phyloP scores from a whole-genome alignment of 169 alveolate genomes.

The Cryptosporidium felis region DNA sequence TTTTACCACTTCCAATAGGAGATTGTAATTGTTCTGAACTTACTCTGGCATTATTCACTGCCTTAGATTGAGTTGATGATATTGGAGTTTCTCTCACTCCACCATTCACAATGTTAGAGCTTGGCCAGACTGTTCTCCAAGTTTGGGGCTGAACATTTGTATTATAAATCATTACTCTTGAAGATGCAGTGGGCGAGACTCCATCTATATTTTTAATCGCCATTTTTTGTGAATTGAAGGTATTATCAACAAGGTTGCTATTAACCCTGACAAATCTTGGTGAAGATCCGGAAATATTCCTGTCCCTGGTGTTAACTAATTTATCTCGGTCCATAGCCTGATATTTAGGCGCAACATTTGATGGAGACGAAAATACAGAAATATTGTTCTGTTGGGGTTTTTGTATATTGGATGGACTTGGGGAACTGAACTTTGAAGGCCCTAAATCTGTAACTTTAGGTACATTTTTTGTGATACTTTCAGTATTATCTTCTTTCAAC shows the following conservation, averaged over 20 bases:
- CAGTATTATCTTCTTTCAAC: too few relatives aligned
- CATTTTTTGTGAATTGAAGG: conserved; percentile 2
- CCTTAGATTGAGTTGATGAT: background rate
- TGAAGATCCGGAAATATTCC: conserved; percentile 32
- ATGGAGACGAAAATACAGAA: conserved; percentile 3
- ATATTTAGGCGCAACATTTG: too few relatives aligned
- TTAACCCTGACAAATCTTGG: conserved; percentile 54
- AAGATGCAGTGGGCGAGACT: background rate
- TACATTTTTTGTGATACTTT: too few relatives aligned
- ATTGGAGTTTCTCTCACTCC: conserved; percentile 13
- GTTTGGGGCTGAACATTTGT: conserved; percentile 11
- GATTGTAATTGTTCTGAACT: background rate
- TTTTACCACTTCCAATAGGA: background rate
- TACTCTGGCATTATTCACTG: background rate
- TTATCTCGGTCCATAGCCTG: too few relatives aligned
- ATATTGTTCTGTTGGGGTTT: background rate
- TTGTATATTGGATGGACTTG: background rate
- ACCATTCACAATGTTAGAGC: conserved; percentile 28
- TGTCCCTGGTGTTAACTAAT: too few relatives aligned
- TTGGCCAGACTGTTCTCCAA: conserved; percentile 58
- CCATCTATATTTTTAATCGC: conserved; percentile 3
- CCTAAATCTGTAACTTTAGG: background rate
- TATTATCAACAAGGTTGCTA: conserved; percentile 41
- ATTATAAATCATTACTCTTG: background rate
- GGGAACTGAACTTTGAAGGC: conserved; percentile 25